Conservation (phyloP, 139 green algal species). For the Haematococcus sp. region DNA sequence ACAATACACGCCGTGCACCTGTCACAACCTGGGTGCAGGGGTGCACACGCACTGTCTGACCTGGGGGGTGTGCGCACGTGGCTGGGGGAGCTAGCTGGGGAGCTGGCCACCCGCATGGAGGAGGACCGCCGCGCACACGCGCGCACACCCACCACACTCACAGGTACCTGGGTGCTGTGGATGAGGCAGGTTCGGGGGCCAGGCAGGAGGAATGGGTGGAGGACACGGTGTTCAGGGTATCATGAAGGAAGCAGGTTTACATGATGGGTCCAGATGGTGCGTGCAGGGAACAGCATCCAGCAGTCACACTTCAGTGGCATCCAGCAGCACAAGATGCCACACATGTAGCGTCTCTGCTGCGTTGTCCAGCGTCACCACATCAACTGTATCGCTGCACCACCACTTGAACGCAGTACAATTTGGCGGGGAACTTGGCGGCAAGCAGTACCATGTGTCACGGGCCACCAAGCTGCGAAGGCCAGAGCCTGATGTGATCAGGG, state of each 20-base stretch:
- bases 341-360: too few relatives aligned
- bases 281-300: too few relatives aligned
- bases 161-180: constrained; percentile 20
- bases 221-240: not conserved
- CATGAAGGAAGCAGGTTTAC: not conserved
- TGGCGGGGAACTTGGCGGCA: too few relatives aligned
- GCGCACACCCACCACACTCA: constrained; percentile 47
- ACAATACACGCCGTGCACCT: too few relatives aligned
- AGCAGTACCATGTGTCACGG: too few relatives aligned
- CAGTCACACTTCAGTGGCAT: too few relatives aligned
- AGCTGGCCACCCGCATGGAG: constrained; percentile 70
- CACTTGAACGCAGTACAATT: too few relatives aligned
- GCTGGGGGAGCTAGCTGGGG: constrained; percentile 56
- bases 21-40: not conserved
- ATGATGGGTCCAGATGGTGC: too few relatives aligned
- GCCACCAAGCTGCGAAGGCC: constrained; percentile 17
- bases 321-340: too few relatives aligned
- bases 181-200: not conserved
- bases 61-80: constrained; percentile 54
- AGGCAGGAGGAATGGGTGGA: not conserved
- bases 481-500: constrained; percentile 39
- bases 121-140: constrained; percentile 41
- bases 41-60: not conserved
- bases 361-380: too few relatives aligned
- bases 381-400: too few relatives aligned